Base-by-base conservation (phyloP, 768 basidiomycete genomes). In the Coprinopsis strossmayeri region DNA sequence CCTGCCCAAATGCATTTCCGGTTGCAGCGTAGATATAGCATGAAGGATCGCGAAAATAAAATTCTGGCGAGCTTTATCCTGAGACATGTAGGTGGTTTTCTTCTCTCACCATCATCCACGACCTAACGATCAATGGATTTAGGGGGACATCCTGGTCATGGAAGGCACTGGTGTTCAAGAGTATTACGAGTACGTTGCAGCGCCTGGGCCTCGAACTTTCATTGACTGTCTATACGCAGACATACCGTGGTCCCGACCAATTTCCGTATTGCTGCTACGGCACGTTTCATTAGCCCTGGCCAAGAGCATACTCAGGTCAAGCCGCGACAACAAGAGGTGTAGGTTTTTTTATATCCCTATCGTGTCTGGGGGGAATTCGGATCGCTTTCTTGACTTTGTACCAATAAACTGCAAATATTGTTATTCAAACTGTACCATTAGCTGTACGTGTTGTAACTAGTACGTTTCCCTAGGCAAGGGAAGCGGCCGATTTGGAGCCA, bases 91-190 rank as follows among this genome's bases (percentile, higher is more conserved):
- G 57, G 69, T 50, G 11, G 18, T 9, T 15, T 32, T 27, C 15
- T 34, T 5, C 24, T 35, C 13, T 38, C 4, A 12, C 32, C 13
- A 24, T 9, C 30, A 20, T 17, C 37, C 12, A 23, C 35, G 20
- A 12, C 39, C 27, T n/a, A 37, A 34, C 13, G 10, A 17, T 24
- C 30, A 2, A 9, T 50, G 10, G 41, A 7, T 41, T 2, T 55
- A 89, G 85, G 87, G 87, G 2, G 88, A 90, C 55, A 69, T 89
- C 15, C 63, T 90, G 44, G 76, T 89, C 9, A 90, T 89, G 87
- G 81, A 88, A 28, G 86, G 87, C 3, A 66, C 70, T 3, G 74
- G 63, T 3, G 73, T 90, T 7, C 87, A 90, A 57, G 68, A 78
- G 41, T 73, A 65, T 58, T 90, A 90, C 48, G 82, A 90, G 84